A percentile compares a stretch with the other conserved stretches of the same genome.
These are phyloP conservation scores for Tetrahymena thermophila DNA, from an alignment of 73 alveolate species.

Conservation along the genomic window DNA sequence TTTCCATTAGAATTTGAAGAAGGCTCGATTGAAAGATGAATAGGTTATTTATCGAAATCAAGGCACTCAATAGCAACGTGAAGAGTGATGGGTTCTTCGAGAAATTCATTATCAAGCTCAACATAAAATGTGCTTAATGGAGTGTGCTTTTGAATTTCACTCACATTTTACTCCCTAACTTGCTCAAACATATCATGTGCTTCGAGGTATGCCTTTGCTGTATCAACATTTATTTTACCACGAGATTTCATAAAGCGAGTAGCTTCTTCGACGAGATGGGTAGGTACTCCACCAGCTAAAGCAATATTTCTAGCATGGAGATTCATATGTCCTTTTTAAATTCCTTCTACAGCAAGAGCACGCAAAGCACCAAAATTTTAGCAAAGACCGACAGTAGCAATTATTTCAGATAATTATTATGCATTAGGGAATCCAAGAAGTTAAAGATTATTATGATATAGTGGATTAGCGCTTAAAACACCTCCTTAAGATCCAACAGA, in stretches of 20 bases:
- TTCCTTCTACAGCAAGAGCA: slow-evolving; percentile 93
- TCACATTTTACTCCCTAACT: slow-evolving; percentile 28
- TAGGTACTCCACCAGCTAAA: slow-evolving; percentile 87
- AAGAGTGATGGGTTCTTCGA: slow-evolving; percentile 28
- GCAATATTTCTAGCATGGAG: slow-evolving; percentile 96
- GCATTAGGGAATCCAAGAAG: slow-evolving; percentile 82
- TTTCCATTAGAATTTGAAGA: slow-evolving; percentile 5
- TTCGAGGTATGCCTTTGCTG: slow-evolving; percentile 79
- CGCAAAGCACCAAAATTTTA: slow-evolving; percentile 91
- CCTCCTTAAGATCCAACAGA: slow-evolving; percentile 97
- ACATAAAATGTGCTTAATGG: slow-evolving; percentile 76
- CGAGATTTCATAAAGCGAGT: slow-evolving; percentile 86
- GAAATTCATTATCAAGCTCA: slow-evolving; percentile 54
- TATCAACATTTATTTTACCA: slow-evolving; percentile 67
- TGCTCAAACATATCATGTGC: slow-evolving; percentile 66
- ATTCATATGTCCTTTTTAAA: slow-evolving; percentile 94
- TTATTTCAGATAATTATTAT: slow-evolving; percentile 71
- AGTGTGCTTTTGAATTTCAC: slow-evolving; percentile 8
- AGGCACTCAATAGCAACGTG: slow-evolving; percentile 48
- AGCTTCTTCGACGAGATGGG: slow-evolving; percentile 78
- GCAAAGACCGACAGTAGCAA: slow-evolving; percentile 92
- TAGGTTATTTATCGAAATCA: slow-evolving; percentile 19
- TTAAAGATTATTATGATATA: slow-evolving; percentile 57
- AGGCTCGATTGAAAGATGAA: slow-evolving; percentile 18
- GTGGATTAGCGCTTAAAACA: slow-evolving; percentile 79